These are phyloP conservation scores for Sarocladium brachiariae DNA, from an alignment of 2,329 filamentous ascomycete species.

Conservation along the genomic window DNA sequence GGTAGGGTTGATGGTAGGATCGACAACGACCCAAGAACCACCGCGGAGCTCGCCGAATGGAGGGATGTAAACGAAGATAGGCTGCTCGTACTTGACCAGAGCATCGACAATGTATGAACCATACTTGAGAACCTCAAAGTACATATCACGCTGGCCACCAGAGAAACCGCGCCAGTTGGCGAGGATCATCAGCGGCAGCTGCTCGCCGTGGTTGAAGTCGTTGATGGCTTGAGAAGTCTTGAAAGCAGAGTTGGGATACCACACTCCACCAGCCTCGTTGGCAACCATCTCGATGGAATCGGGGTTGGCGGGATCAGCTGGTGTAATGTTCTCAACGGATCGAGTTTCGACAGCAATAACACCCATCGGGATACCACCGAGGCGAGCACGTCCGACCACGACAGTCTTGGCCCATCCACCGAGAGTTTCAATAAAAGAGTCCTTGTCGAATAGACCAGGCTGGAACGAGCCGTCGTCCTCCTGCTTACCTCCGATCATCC, in stretches of 20 bases:
- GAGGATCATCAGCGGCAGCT: constrained; percentile 96
- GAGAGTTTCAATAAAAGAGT: constrained; percentile 93
- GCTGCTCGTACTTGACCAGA: constrained; percentile 96
- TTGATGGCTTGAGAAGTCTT: constrained; percentile 98
- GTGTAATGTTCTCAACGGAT: constrained; percentile 92
- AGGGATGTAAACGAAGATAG: constrained; percentile 98
- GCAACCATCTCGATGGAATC: constrained; percentile 95
- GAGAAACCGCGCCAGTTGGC: constrained; percentile 99
- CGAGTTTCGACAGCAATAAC: constrained; percentile 96
- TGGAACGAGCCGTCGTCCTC: constrained; percentile 67
- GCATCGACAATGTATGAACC: constrained; percentile 98
- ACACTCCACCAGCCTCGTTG: constrained; percentile 95
- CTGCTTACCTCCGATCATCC: constrained; percentile 83
- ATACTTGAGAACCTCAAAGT: constrained; percentile 99
- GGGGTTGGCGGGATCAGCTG: constrained; percentile 94
- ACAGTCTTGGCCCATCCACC: constrained; percentile 97
- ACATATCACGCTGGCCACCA: constrained; percentile 98
- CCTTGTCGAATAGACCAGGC: constrained; percentile 89
- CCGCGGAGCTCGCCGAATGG: constrained; percentile 94
- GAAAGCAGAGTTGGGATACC: constrained; percentile 99
- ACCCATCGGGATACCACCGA: constrained; percentile 96
- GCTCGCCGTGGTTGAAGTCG: constrained; percentile 98
- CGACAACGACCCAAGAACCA: constrained; percentile 98
- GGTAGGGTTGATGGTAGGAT: constrained; percentile 93
- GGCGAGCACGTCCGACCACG: constrained; percentile 89